Evolutionary conservation across 352 stramenopile species (phyloP).

Genomic region (Phytopythium boreale): DNA sequence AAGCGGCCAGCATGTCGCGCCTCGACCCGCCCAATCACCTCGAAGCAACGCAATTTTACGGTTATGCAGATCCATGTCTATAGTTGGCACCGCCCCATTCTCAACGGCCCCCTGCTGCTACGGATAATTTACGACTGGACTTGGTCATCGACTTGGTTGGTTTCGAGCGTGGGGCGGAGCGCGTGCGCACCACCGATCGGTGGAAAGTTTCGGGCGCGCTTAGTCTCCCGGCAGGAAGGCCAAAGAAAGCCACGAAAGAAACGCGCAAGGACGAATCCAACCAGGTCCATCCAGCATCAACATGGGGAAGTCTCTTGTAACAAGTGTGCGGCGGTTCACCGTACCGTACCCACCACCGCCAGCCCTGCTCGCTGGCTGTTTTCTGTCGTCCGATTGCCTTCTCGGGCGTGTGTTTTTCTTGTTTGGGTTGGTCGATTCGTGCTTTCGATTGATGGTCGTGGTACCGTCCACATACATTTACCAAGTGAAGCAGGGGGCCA

Average conservation of each 20-base stretch:
- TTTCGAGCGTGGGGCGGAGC: neutral
- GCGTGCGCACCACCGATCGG: neutral
- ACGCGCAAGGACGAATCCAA: too few species aligned
- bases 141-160: neutral
- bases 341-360: slow-evolving; percentile 6
- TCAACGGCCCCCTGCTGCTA: neutral
- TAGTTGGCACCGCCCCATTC: neutral
- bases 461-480: neutral
- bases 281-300: too few species aligned
- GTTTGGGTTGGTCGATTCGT: slow-evolving; percentile 1
- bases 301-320: neutral
- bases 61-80: neutral
- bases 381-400: slow-evolving; percentile 7
- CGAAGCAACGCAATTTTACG: too few species aligned
- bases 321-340: neutral
- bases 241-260: slow-evolving; percentile 1
- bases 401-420: neutral
- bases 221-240: neutral
- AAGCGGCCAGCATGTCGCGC: too few species aligned
- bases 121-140: too few species aligned
- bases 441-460: neutral
- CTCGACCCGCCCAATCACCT: too few species aligned
- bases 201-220: neutral
- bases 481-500: neutral
- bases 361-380: slow-evolving; percentile 2